Base-by-base conservation (phyloP, 2,329 filamentous ascomycete genomes). In the Tolypocladium ovalisporum region DNA sequence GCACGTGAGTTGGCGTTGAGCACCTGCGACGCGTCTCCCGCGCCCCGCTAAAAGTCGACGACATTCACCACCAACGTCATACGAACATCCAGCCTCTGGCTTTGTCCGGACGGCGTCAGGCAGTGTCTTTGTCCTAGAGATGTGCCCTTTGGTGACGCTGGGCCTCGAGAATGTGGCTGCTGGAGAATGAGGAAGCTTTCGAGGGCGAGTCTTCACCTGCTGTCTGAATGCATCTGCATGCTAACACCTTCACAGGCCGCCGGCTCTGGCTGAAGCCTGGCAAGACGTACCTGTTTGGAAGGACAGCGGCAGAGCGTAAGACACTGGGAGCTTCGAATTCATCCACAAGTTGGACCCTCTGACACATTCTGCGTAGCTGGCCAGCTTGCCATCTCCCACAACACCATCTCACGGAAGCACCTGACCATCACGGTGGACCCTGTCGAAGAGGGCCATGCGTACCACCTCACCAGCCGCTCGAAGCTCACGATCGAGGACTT, bases 331-430 rank as follows among this genome's bases (percentile, higher is more conserved):
- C 12, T 24, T 24, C n/a, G n/a, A 44, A 19, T 24, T 1, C 12
- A 4, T 22, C 2, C 2, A 19, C 39, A 8, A 9, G 9, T 22
- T 12, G 6, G 5, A 12, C 13, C 2, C 29, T 5, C 15, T 6
- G 19, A 39, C 32, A 29, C 19, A 24, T 39, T 27, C 42, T 35
- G 24, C 24, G 7, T 62, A 89, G 86, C 82, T 56, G 83, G 83
- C 3, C 83, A 81, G 65, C 74, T 89, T 63, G 84, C 82, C 29
- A 88, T 96, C 63, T 82, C 86, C 7, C 82, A 94, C 66, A 89
- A 88, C 66, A 88, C 87, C 1, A 89, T 99, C 54, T 99, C 94
- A 36, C 82, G 93, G 57, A 90, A 94, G 67, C 94, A 99, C 72
- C 75, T 97, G 62, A 86, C 86, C 36, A 85, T 99, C 54, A 80